These are phyloP conservation scores for Coniochaeta ligniaria DNA, from an alignment of 2,329 filamentous ascomycete genomes.

Conservation along the genomic window DNA sequence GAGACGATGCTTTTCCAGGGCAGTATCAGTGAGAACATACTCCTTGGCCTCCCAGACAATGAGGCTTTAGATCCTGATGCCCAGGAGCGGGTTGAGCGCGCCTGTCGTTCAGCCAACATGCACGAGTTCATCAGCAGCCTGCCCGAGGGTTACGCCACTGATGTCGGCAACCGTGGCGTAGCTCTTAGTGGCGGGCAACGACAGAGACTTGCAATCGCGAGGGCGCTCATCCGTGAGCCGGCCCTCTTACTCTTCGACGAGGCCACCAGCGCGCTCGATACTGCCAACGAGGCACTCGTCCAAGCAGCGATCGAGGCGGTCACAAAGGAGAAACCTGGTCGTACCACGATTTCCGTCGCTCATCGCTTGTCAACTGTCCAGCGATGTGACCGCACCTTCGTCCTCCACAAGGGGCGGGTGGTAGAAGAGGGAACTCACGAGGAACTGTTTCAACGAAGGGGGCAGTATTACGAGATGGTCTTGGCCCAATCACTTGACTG, in stretches of 20 bases:
- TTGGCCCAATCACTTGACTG: constrained; percentile 11
- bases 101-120: not conserved
- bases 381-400: constrained; percentile 51
- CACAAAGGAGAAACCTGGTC: not conserved
- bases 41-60: constrained; percentile 32
- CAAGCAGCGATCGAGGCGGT: constrained; percentile 20
- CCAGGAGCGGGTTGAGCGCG: constrained; percentile 23
- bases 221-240: constrained; percentile 32
- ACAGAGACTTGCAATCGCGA: constrained; percentile 36
- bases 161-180: constrained; percentile 31
- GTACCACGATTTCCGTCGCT: constrained; percentile 52
- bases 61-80: constrained; percentile 28
- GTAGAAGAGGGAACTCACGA: constrained; percentile 51
- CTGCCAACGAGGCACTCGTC: constrained; percentile 31
- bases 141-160: constrained; percentile 42
- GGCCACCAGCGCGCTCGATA: constrained; percentile 36
- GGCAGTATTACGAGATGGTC: constrained; percentile 43
- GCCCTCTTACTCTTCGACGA: constrained; percentile 35
- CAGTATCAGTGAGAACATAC: constrained; percentile 41
- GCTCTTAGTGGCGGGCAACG: constrained; percentile 37
- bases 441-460: constrained; percentile 34
- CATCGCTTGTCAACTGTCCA: constrained; percentile 45
- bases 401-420: constrained; percentile 44
- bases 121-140: constrained; percentile 8
- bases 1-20: constrained; percentile 49